A percentile compares a stretch with the other conserved stretches of the same genome.
These are phyloP conservation scores for Cucurbitaria berberidis DNA, from an alignment of 2,329 filamentous ascomycete species.

Conservation along the genomic window DNA sequence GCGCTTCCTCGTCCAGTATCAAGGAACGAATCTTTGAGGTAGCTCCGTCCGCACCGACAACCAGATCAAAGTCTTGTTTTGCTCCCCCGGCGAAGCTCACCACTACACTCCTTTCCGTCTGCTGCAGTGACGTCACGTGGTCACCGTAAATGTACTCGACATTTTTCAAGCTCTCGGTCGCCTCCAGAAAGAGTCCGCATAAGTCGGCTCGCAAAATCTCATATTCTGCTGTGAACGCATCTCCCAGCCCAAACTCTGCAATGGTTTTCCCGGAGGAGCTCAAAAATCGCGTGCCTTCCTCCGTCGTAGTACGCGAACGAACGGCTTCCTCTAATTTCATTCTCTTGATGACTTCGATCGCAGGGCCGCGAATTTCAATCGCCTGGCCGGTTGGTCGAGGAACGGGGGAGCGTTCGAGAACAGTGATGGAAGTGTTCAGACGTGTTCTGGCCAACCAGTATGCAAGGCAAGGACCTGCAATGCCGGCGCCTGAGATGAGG, in stretches of 20 bases:
- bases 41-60: conserved; percentile 40
- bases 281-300: conserved; percentile 52
- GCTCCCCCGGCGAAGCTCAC: conserved; percentile 31
- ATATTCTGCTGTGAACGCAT: conserved; percentile 36
- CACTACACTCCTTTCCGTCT: conserved; percentile 24
- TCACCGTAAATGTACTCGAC: conserved; percentile 14
- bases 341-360: conserved; percentile 49
- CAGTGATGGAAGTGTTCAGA: conserved; percentile 47
- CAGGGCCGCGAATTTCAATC: conserved; percentile 54
- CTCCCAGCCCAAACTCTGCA: conserved; percentile 33
- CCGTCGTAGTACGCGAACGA: conserved; percentile 45
- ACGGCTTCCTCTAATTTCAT: conserved; percentile 51
- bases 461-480: conserved; percentile 49
- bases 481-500: conserved; percentile 49
- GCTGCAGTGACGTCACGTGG: conserved; percentile 23
- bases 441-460: conserved; percentile 38
- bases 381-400: conserved; percentile 53
- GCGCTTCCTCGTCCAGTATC: conserved; percentile 29
- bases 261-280: conserved; percentile 22
- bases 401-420: conserved; percentile 52
- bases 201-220: conserved; percentile 44
- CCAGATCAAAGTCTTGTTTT: conserved; percentile 35
- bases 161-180: conserved; percentile 4
- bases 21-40: conserved; percentile 31
- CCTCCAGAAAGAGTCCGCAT: conserved; percentile 43